Evolutionary conservation across 352 stramenopile species (phyloP).

Genomic region (Globisporangium nagaii): DNA sequence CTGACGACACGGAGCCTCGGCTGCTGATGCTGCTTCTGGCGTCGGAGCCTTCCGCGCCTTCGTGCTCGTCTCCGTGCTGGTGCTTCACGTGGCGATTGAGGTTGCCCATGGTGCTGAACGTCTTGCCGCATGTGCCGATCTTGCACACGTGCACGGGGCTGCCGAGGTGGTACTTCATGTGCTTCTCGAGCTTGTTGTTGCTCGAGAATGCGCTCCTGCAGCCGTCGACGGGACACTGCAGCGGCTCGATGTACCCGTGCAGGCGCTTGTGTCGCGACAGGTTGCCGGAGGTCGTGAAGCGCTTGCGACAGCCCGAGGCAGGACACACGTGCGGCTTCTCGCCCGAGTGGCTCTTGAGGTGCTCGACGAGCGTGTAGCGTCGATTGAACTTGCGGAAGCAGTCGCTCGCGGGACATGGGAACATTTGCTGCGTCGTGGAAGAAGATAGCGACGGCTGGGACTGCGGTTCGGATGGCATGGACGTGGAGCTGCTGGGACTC

Average conservation of each 20-base stretch:
- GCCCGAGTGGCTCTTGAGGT: conserved; percentile 51
- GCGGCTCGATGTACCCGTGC: conserved; percentile 35
- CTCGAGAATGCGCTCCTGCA: conserved; percentile 36
- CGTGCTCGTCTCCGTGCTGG: too few relatives aligned
- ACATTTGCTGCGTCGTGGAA: conserved; percentile 2
- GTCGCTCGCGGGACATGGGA: conserved; percentile 19
- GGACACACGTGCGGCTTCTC: conserved; percentile 47
- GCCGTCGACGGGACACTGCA: conserved; percentile 26
- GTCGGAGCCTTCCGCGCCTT: too few relatives aligned
- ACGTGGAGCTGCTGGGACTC: not conserved
- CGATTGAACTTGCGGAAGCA: conserved; percentile 29
- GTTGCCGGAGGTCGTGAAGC: conserved; percentile 53
- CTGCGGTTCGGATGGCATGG: too few relatives aligned
- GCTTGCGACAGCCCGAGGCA: conserved; percentile 30
- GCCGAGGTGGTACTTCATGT: conserved; percentile 44
- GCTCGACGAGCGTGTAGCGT: conserved; percentile 43
- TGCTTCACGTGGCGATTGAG: conserved; percentile 45
- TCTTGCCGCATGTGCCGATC: conserved; percentile 42
- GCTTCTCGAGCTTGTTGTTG: conserved; percentile 39
- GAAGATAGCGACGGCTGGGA: too few relatives aligned
- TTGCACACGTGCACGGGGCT: conserved; percentile 37
- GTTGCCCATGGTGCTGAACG: conserved; percentile 54
- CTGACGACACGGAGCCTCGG: not conserved
- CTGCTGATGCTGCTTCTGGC: not conserved
- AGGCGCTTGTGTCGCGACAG: conserved; percentile 50